Evolutionary conservation across 176 grass and related monocot species (phyloP), one percentile per base, ranked within the genome.

Genomic region (Urochloa ruziziensis): DNA sequence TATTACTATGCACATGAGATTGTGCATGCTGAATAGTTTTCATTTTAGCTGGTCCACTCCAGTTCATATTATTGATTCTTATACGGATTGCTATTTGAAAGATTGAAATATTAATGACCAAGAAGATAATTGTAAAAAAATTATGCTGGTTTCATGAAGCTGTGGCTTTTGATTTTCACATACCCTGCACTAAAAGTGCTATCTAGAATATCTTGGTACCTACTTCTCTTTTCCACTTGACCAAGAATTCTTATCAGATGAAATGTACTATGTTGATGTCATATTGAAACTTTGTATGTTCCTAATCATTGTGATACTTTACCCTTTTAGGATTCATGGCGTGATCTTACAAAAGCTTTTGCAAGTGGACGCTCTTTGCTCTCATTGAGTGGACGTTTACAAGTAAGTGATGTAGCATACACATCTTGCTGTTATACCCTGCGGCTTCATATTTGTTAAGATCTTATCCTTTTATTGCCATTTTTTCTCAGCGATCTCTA

Each of bases 341-440:
- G 80, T 70, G 96, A 98, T 86, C 92, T 98, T 78, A 90, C 89
- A 85, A 95, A 85, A 91, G 93, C 93, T 81, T 98, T 98, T 92
- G 91, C 93, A 88, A 98, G 87, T 72, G 96, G 89, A 16, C 87
- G 80, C 42, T 84, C 91, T 70, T 88, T 98, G 79, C 89, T 98
- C 86, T 95, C 93, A 86, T 82, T 98, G 79, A 93, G 75, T 91
- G 82, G 91, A 86, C 96, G 91, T 36, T 73, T 89, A 70, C 96
- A 98, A 89, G 96, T 98, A 91, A 82, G 77, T 74, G 56, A 34
- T 83, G 1, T 70, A 18, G 18, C 57, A 60, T 85, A 78, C 18
- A 34, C 48, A 74, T 51, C 77, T 69, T 76, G 18, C 52, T 68
- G 48, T 67, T 79, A 73, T 66, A 67, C 24, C 9, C 29, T 79